Evolutionary conservation across 2,329 filamentous ascomycete species (phyloP).

Genomic region (Fusarium sp.): DNA sequence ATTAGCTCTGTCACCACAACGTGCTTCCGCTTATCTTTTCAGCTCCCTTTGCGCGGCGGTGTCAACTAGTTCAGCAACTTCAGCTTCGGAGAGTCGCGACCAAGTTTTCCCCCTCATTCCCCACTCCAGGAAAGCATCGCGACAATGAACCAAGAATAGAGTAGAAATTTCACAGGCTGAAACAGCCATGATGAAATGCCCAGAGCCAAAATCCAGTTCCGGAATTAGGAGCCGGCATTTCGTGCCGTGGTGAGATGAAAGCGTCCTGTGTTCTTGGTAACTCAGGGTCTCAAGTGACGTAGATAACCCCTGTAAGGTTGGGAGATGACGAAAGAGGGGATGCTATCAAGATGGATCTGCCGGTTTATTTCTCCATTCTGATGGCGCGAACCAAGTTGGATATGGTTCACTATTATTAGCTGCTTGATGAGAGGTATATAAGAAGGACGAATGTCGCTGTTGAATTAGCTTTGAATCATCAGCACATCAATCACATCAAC

Average conservation of each 20-base stretch:
- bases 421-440: slow-evolving; percentile 31
- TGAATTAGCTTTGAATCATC: neutral
- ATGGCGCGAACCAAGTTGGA: slow-evolving; percentile 10
- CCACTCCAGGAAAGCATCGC: slow-evolving; percentile 3
- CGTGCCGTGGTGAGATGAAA: slow-evolving; percentile 7
- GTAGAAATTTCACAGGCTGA: slow-evolving; percentile 1
- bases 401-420: slow-evolving; percentile 20
- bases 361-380: slow-evolving; percentile 27
- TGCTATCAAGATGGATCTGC: slow-evolving; percentile 36
- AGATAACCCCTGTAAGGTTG: slow-evolving; percentile 31
- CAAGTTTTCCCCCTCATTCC: slow-evolving; percentile 4
- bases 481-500: neutral
- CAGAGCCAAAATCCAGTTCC: neutral
- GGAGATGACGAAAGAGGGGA: slow-evolving; percentile 37
- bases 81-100: slow-evolving; percentile 5
- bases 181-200: slow-evolving; percentile 27
- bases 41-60: slow-evolving; percentile 29
- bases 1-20: slow-evolving; percentile 15
- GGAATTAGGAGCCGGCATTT: neutral
- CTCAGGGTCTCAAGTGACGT: slow-evolving; percentile 46
- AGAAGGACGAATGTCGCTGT: slow-evolving; percentile 25
- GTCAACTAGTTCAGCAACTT: slow-evolving; percentile 22
- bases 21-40: slow-evolving; percentile 6
- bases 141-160: neutral
- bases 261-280: slow-evolving; percentile 8